phyloP scores from a whole-genome alignment of 2,329 filamentous ascomycete species.

The Venturia asperata region DNA sequence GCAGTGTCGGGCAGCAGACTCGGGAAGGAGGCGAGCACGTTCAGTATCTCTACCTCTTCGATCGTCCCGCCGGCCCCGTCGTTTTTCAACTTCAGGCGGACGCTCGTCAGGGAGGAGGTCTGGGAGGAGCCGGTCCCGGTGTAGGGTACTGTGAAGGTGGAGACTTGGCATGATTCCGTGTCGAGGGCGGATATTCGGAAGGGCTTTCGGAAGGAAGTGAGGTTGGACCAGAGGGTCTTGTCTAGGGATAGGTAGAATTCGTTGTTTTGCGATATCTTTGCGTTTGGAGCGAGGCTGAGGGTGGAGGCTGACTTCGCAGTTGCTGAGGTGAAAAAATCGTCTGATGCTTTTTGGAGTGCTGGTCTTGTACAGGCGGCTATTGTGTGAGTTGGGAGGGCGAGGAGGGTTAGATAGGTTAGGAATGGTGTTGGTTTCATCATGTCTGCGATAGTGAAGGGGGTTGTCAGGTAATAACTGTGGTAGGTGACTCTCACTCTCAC shows the following conservation, averaged over 20 bases:
- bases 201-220: constrained; percentile 8
- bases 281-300: not conserved
- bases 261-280: constrained; percentile 13
- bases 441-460: not conserved
- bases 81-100: not conserved
- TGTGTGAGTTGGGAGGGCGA: not conserved
- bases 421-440: not conserved
- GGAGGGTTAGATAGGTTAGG: not conserved
- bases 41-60: no score
- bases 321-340: not conserved
- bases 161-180: constrained; percentile 12
- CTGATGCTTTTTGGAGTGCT: not conserved
- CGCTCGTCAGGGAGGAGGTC: not conserved
- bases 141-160: constrained; percentile 5
- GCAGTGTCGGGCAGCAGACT: not conserved
- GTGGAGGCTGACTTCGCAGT: not conserved
- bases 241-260: not conserved
- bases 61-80: not conserved
- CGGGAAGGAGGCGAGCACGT: no score
- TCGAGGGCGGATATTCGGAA: constrained; percentile 13
- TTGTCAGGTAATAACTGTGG: no score
- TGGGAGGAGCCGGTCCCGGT: not conserved
- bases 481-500: no score
- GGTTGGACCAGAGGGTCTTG: not conserved
- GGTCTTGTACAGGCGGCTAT: not conserved